Percentiles rank a stretch among this genome's conserved stretches.
phyloP scores from a whole-genome alignment of 257 asterid genomes.

The Jasminum sambac region DNA sequence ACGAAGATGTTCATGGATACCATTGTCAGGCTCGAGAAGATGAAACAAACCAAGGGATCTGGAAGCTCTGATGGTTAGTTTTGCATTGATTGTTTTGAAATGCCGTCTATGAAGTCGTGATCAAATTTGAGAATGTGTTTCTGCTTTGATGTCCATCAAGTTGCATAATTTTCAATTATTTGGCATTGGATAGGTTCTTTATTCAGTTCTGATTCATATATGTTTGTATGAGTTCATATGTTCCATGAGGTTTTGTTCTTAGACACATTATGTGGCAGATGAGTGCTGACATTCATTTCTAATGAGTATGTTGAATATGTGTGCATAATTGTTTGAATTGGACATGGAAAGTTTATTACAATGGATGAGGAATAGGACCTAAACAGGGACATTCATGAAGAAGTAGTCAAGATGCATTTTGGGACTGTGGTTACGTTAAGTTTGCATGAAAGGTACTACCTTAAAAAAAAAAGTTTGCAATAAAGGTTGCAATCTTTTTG shows the following conservation, averaged over 20 bases:
- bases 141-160: background rate
- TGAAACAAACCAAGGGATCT: conserved; percentile 53
- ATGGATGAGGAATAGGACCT: background rate
- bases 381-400: background rate
- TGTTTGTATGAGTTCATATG: background rate
- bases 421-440: background rate
- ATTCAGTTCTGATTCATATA: background rate
- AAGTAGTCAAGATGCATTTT: background rate
- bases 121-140: background rate
- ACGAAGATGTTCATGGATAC: conserved; percentile 77
- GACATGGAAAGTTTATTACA: background rate
- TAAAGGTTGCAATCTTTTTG: background rate
- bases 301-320: background rate
- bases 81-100: background rate
- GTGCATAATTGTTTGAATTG: background rate
- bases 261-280: background rate
- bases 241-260: background rate
- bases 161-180: background rate
- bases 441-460: background rate
- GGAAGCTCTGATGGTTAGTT: conserved; percentile 29
- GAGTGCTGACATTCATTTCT: background rate
- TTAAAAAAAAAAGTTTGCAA: too few relatives aligned
- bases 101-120: background rate
- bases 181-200: background rate
- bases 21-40: conserved; percentile 61